Evolutionary conservation across 305 asterid species (phyloP).

Genomic region (Fraxinus xanthoxyloides): DNA sequence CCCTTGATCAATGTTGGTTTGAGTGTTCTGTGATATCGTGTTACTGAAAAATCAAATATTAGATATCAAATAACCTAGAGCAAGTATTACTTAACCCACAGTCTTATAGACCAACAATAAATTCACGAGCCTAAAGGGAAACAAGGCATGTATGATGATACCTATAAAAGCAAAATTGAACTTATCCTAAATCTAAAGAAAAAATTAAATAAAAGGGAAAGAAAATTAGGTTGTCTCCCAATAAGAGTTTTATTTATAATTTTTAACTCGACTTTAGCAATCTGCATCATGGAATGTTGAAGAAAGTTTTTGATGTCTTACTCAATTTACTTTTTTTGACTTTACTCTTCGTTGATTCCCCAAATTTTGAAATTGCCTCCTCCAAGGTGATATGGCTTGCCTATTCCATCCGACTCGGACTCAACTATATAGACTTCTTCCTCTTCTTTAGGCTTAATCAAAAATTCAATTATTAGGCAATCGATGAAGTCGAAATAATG

Average conservation of each 20-base stretch:
- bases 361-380: too few relatives aligned
- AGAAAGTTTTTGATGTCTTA: not conserved
- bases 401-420: too few relatives aligned
- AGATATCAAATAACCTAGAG: not conserved
- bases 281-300: not conserved
- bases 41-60: not conserved
- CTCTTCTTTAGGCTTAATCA: too few relatives aligned
- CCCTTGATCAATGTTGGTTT: not conserved
- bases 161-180: not conserved
- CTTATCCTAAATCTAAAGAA: not conserved
- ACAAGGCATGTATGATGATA: not conserved
- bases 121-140: not conserved
- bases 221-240: not conserved
- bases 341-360: not conserved
- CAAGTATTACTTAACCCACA: not conserved
- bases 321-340: not conserved
- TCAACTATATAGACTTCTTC: too few relatives aligned
- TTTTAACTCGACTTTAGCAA: not conserved
- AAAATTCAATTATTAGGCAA: too few relatives aligned
- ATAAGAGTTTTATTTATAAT: not conserved
- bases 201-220: not conserved
- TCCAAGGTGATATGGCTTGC: too few relatives aligned
- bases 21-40: not conserved
- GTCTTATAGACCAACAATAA: too few relatives aligned
- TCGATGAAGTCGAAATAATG: too few relatives aligned